Evolutionary conservation across 441 rosid genomes (phyloP).

Genomic region (Geranium incanum): DNA sequence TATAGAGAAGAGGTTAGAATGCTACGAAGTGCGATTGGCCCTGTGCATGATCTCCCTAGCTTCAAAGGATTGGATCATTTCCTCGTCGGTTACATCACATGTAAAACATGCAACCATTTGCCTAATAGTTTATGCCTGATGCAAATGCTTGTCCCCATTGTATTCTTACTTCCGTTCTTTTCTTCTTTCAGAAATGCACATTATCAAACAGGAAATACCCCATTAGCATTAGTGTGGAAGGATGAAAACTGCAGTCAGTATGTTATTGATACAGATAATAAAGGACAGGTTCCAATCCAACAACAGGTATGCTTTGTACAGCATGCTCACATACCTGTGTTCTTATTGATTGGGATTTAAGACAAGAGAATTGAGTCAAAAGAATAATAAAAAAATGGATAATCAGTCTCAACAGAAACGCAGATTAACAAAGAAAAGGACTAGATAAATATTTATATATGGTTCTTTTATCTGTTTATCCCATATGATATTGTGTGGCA

Average conservation of each 20-base stretch:
- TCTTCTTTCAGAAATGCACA: conserved; percentile 63
- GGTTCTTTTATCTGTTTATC: not conserved
- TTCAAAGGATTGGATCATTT: no score
- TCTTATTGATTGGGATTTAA: not conserved
- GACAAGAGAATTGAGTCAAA: not conserved
- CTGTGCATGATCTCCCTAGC: no score
- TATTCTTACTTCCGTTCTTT: not conserved
- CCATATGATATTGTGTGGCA: not conserved
- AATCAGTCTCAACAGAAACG: not conserved
- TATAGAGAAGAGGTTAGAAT: no score
- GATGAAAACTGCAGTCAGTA: conserved; percentile 88
- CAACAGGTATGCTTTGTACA: conserved; percentile 50
- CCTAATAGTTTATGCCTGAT: not conserved
- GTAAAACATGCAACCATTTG: not conserved
- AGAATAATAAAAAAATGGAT: not conserved
- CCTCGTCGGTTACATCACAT: no score
- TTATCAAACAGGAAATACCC: conserved; percentile 86
- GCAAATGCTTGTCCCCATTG: not conserved
- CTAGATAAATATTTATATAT: not conserved
- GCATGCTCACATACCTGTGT: conserved; percentile 2
- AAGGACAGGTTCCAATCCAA: conserved; percentile 66
- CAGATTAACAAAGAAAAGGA: not conserved
- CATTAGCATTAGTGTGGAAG: conserved; percentile 87
- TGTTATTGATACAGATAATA: conserved; percentile 86
- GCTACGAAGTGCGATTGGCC: no score